Conservation (phyloP, 2,329 filamentous ascomycete genomes). For the Monosporascus sp. region DNA sequence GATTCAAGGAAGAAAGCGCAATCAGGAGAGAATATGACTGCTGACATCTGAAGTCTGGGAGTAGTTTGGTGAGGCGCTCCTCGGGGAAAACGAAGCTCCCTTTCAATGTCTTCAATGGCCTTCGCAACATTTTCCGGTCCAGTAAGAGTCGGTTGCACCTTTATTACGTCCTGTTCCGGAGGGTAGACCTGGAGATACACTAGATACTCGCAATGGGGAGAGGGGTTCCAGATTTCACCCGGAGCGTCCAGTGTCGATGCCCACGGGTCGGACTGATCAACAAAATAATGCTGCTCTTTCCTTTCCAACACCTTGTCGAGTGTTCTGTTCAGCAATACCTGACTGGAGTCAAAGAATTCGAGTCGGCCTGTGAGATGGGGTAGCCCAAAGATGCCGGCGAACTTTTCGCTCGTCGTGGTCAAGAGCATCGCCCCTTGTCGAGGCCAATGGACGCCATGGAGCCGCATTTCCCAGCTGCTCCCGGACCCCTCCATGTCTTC, state of each 20-base stretch:
- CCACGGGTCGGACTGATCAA: conserved; percentile 68
- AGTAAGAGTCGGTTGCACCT: conserved; percentile 25
- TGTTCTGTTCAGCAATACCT: conserved; percentile 66
- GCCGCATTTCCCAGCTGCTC: conserved; percentile 70
- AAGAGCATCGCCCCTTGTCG: conserved; percentile 73
- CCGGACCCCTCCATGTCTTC: conserved; percentile 66
- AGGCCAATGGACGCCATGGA: conserved; percentile 84
- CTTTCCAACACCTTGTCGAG: conserved; percentile 61
- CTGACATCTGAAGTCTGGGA: conserved; percentile 56
- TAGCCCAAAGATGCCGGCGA: conserved; percentile 82
- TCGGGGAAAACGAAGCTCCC: conserved; percentile 55
- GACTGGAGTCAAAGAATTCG: conserved; percentile 52
- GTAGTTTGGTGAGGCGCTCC: conserved; percentile 51
- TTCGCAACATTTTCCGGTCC: conserved; percentile 29
- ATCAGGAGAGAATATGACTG: conserved; percentile 62
- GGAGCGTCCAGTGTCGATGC: conserved; percentile 60
- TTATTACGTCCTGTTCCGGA: conserved; percentile 33
- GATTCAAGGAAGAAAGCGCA: conserved; percentile 62
- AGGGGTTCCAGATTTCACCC: conserved; percentile 51
- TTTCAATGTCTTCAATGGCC: conserved; percentile 51
- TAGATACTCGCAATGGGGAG: conserved; percentile 83
- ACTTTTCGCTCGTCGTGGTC: conserved; percentile 89
- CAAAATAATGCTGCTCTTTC: conserved; percentile 51
- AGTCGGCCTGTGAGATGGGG: conserved; percentile 69
- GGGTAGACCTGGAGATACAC: conserved; percentile 76